Base-by-base conservation (phyloP, 306 rosid species). In the Arachis stenosperma region DNA sequence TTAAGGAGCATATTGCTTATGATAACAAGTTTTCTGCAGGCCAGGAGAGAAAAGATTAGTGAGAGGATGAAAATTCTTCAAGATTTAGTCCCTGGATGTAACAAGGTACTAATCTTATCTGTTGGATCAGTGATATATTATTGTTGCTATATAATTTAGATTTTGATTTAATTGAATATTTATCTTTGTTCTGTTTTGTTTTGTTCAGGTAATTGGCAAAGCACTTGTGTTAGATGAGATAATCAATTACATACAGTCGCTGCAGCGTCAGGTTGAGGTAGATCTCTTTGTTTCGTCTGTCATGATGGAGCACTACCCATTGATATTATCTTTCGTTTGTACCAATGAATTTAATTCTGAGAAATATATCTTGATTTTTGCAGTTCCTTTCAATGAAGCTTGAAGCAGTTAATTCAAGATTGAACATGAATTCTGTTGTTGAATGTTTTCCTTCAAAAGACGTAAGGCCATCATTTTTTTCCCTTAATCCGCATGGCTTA, bases 331-430 rank as follows among this genome's bases (percentile, higher is more conserved):
- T 70, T 67, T 57, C 17, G 15, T 17, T 67, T 48, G 6, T 46
- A 70, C 61, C 30, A 33, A 43, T 54, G 29, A 60, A 71, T 79
- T 62, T 67, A 48, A 80, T 64, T 43, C 67, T 83, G 30, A 58
- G 54, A 27, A 7, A 36, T 69, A 36, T 75, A 9, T 65, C 69
- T 74, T 77, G 65, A 60, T 70, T 39, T 13, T 67, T 55, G 30
- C 77, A 94, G 98, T 94, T 94, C 75, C 90, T 94, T 52, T 94
- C 96, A 0, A 88, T 94, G 96, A 94, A 91, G 88, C 96, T 91
- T 50, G 98, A 94, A 79, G 78, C 94, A 50, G 89, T 94, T 69
- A 91, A 85, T 85, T 81, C 97, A n/a, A 88, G 92, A 82, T 75
- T 84, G 83, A 83, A 79, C 73, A 67, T 81, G 62, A 75, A 50